A percentile compares a stretch with the other conserved stretches of the same genome.
Evolutionary conservation across 306 rosid species (phyloP).

Genomic region (Boehmeria nivea): DNA sequence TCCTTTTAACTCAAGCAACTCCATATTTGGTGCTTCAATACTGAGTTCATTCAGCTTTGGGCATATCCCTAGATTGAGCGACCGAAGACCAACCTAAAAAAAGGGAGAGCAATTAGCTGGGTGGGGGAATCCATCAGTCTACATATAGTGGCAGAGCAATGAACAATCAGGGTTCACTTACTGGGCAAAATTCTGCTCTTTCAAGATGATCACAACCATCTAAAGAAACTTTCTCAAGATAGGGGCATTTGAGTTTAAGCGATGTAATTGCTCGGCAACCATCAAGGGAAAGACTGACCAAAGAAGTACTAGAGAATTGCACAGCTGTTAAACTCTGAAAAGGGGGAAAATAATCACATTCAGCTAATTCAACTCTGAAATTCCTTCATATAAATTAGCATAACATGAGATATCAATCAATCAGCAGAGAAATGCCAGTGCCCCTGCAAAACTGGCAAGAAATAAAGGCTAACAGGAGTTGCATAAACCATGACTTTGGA

Average conservation of each 20-base stretch:
- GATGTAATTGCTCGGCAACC: slow-evolving; percentile 81
- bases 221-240: slow-evolving; percentile 81
- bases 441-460: slow-evolving; percentile 2
- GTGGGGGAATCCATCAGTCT: background rate
- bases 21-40: slow-evolving; percentile 74
- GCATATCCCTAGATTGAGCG: slow-evolving; percentile 92
- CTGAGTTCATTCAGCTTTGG: slow-evolving; percentile 71
- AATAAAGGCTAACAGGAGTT: no score
- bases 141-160: background rate
- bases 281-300: slow-evolving; percentile 79
- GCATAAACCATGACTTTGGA: no score
- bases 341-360: slow-evolving; percentile 22
- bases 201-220: slow-evolving; percentile 97
- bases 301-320: slow-evolving; percentile 67
- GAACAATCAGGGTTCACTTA: slow-evolving; percentile 37
- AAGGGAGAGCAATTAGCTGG: background rate
- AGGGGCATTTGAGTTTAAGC: slow-evolving; percentile 74
- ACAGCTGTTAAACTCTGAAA: slow-evolving; percentile 81
- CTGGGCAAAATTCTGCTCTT: slow-evolving; percentile 83
- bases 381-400: background rate
- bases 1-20: slow-evolving; percentile 88
- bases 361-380: background rate
- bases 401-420: background rate
- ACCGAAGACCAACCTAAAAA: slow-evolving; percentile 81
- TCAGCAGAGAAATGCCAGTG: background rate